These are phyloP conservation scores for Thoreauomyces humboldtii DNA, from an alignment of 192 early-diverging fungal species.

Conservation along the genomic window DNA sequence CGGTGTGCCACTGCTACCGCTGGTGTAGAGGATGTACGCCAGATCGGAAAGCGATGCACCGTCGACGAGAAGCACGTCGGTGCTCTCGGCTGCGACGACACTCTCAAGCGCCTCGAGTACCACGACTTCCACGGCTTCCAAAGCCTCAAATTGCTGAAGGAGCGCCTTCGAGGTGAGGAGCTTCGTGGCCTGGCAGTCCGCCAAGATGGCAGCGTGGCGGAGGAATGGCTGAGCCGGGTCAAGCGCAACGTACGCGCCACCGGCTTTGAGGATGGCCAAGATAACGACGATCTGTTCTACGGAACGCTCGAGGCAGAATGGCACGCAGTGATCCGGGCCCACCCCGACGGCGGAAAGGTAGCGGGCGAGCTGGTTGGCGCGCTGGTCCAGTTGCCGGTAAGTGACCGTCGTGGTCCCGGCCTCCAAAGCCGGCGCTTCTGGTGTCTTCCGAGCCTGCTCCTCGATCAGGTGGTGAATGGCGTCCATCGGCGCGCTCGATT, in stretches of 20 bases:
- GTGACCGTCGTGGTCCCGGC: neutral
- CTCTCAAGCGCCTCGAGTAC: neutral
- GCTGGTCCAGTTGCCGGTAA: neutral
- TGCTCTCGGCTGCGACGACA: no score
- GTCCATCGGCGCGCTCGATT: neutral
- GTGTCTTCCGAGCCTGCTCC: neutral
- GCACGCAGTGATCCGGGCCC: neutral
- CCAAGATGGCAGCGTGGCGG: neutral
- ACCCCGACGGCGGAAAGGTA: neutral
- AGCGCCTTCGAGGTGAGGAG: neutral
- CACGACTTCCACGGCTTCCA: neutral
- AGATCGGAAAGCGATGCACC: constrained; percentile 6
- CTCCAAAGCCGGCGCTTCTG: neutral
- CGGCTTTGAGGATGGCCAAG: constrained; percentile 25
- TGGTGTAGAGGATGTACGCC: constrained; percentile 27
- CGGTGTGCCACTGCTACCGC: constrained; percentile 20
- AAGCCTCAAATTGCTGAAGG: neutral
- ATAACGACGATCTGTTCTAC: constrained; percentile 1
- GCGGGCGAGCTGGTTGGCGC: constrained; percentile 18
- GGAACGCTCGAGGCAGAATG: constrained; percentile 4
- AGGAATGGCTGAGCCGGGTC: constrained; percentile 13
- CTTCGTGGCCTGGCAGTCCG: neutral
- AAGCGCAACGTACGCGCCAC: constrained; percentile 24
- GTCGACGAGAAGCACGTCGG: no score
- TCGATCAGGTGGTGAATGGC: neutral